phyloP scores from a whole-genome alignment of 176 grass and related monocot genomes.

The Chrysopogon serrulatus region DNA sequence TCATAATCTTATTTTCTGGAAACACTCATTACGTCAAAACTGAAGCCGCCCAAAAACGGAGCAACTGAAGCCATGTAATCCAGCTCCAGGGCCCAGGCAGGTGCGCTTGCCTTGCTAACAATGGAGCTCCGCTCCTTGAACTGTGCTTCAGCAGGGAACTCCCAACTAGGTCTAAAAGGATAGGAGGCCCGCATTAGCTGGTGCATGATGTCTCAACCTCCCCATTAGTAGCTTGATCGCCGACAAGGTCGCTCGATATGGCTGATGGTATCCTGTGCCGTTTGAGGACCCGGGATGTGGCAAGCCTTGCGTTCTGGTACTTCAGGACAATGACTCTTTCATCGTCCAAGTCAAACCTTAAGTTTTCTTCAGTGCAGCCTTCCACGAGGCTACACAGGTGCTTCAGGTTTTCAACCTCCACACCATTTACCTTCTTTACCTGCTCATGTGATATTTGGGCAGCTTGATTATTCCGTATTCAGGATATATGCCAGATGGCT shows the following conservation, averaged over 20 bases:
- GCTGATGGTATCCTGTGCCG: conserved; percentile 80
- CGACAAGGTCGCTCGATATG: conserved; percentile 68
- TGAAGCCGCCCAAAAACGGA: background rate
- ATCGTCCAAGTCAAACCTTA: conserved; percentile 92
- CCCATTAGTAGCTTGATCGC: conserved; percentile 36
- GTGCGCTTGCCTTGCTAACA: background rate
- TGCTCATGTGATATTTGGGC: conserved; percentile 16
- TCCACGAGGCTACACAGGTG: conserved; percentile 79
- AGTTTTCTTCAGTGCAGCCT: conserved; percentile 60
- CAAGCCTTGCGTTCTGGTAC: conserved; percentile 64
- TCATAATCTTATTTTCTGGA: conserved; percentile 15
- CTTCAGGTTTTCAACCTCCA: conserved; percentile 84
- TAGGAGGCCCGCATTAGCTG: conserved; percentile 23
- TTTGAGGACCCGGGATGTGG: conserved; percentile 75
- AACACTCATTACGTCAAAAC: conserved; percentile 18
- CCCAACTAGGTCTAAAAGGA: background rate
- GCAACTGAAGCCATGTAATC: background rate
- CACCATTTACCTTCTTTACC: conserved; percentile 85
- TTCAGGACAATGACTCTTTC: conserved; percentile 81
- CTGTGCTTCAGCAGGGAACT: background rate
- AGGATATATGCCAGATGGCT: background rate
- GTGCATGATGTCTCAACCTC: conserved; percentile 40
- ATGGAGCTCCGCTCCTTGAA: conserved; percentile 7
- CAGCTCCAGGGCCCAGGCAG: background rate
- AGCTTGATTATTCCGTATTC: conserved; percentile 24